Evolutionary conservation across 2,329 filamentous ascomycete genomes (phyloP).

Genomic region (Triangularia setosa): DNA sequence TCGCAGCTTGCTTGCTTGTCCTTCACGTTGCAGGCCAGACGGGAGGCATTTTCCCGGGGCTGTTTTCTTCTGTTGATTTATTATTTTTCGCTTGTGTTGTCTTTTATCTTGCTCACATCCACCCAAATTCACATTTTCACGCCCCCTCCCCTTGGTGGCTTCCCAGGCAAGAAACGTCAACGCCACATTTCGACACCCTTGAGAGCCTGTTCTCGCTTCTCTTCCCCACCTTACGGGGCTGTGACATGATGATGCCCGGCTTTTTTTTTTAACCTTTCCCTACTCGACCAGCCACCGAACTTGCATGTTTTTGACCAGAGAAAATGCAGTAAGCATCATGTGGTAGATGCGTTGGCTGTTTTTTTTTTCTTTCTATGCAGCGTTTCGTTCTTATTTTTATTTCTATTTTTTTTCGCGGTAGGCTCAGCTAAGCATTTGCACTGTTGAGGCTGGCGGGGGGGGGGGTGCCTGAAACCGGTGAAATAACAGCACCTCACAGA

Average conservation of each 20-base stretch:
- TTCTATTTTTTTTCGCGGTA: too few species aligned
- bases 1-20: neutral
- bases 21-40: neutral
- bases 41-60: neutral
- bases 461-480: neutral
- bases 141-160: neutral
- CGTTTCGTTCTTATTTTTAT: too few species aligned
- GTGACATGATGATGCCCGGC: neutral
- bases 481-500: neutral
- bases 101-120: neutral
- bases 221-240: slow-evolving; percentile 1
- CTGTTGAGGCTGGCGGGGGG: neutral
- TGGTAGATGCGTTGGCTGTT: slow-evolving; percentile 11
- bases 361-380: neutral
- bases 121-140: neutral
- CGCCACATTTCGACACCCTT: neutral
- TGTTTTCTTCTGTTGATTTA: neutral
- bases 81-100: neutral
- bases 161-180: neutral
- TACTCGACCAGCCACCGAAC: slow-evolving; percentile 2
- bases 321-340: slow-evolving; percentile 10
- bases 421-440: neutral
- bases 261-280: slow-evolving; percentile 1
- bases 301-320: slow-evolving; percentile 1
- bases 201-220: neutral